These are phyloP conservation scores for Darksidea phi DNA, from an alignment of 495 filamentous ascomycete species.

Conservation along the genomic window DNA sequence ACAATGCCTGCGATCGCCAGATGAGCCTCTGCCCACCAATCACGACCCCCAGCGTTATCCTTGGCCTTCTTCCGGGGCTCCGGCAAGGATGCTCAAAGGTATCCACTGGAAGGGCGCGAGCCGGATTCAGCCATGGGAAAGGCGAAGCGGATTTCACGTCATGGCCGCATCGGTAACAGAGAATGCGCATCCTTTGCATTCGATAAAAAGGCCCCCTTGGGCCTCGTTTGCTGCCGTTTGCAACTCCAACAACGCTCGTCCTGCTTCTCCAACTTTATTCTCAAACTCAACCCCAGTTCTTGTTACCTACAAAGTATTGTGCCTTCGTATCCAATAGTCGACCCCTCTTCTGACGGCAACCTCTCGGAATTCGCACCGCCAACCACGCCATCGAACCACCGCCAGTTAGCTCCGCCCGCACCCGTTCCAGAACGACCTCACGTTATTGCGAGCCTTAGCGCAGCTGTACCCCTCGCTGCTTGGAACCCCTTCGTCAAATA, in stretches of 20 bases:
- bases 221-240: neutral
- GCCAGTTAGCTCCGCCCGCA: neutral
- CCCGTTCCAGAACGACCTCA: neutral
- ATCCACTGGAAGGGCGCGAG: neutral
- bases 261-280: neutral
- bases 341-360: neutral
- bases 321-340: conserved; percentile 1
- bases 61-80: neutral
- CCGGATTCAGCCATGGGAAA: conserved; percentile 20
- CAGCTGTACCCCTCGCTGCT: neutral
- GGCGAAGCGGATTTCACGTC: conserved; percentile 8
- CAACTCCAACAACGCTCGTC: neutral
- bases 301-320: conserved; percentile 16
- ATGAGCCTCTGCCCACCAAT: neutral
- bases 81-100: neutral
- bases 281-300: neutral
- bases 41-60: neutral
- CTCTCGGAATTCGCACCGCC: neutral
- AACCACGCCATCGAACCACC: neutral
- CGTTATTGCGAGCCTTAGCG: neutral
- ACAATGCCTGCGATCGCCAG: conserved; percentile 3
- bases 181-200: conserved; percentile 7
- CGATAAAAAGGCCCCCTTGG: conserved; percentile 9
- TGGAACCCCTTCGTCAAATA: neutral
- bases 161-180: conserved; percentile 15